Conservation (phyloP, 202 grass and related monocot genomes). For the Musa balbisiana region DNA sequence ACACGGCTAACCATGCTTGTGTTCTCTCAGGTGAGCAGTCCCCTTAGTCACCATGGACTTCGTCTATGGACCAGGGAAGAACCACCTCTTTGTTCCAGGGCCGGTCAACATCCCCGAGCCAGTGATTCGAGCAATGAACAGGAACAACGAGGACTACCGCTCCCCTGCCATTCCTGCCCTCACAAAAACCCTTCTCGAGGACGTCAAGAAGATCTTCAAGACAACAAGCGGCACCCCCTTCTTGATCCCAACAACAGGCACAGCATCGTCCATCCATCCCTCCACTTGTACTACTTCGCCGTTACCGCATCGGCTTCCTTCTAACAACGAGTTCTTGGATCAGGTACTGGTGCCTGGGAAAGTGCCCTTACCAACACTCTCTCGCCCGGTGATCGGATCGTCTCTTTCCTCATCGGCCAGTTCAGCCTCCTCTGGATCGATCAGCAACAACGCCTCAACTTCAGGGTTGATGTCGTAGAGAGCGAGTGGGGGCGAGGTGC, state of each 20-base stretch:
- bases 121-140: slow-evolving; percentile 80
- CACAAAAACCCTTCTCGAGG: slow-evolving; percentile 78
- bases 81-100: slow-evolving; percentile 75
- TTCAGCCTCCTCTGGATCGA: slow-evolving; percentile 97
- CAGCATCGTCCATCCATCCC: slow-evolving; percentile 5
- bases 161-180: slow-evolving; percentile 64
- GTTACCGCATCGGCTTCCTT: no score
- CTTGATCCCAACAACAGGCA: slow-evolving; percentile 81
- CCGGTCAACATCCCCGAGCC: slow-evolving; percentile 83
- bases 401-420: slow-evolving; percentile 82
- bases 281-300: no score
- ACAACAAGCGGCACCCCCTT: slow-evolving; percentile 70
- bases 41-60: slow-evolving; percentile 43
- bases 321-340: background rate
- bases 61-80: slow-evolving; percentile 62
- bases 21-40: no score
- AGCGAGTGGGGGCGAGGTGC: slow-evolving; percentile 78
- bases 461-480: slow-evolving; percentile 77
- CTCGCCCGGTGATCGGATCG: slow-evolving; percentile 63
- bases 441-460: slow-evolving; percentile 84
- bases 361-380: slow-evolving; percentile 96
- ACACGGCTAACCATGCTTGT: no score
- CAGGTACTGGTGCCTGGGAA: slow-evolving; percentile 91
- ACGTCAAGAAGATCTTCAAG: slow-evolving; percentile 98
- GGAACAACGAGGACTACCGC: slow-evolving; percentile 96